Evolutionary conservation across 805 yeast genomes (phyloP), one percentile per base, ranked within the genome.

Genomic region (Saccharomycopsis javanensis): DNA sequence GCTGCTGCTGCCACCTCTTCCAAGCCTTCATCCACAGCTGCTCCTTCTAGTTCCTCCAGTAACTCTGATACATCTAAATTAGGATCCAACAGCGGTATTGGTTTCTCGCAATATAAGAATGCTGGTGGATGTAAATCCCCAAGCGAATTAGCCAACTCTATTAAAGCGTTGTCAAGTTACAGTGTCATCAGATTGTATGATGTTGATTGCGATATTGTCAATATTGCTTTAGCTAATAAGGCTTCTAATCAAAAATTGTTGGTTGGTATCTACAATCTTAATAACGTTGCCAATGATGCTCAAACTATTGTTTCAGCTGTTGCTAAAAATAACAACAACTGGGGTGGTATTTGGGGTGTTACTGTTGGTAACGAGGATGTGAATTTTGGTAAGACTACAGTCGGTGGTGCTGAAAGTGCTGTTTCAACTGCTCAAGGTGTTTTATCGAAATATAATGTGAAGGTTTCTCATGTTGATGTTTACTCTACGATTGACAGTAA

Each of bases 321-420:
- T 62, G 66, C 72, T 59, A 51, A 71, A 42, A 73, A 34, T 15
- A 55, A 80, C 69, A 90, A 90, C 71, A 63, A 71, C 61, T 82
- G 88, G 57, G 78, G 74, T 68, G 84, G 82, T 65, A 76, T 87
- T 65, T 68, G 78, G 75, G 86, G 92, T 67, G 83, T 87, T 60
- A 82, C 92, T 60, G 79, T 94, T 67, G 99, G 99, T 82, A 92
- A 92, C 80, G 99, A 92, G 79, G 81, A 90, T 70, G 98, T 92
- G 64, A 92, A 94, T 85, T 64, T 71, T 65, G 97, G 97, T 68
- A 68, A 71, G 60, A 94, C 95, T 65, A 69, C 85, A 60, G 83
- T 83, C 57, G 68, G 78, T 63, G 87, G 77, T 37, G 76, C 80
- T 34, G 67, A 69, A 3, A 57, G 66, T 34, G 82, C 80, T 15